Conservation (phyloP, 176 grass and related monocot genomes). For the Dendrocalamus sinicus region DNA sequence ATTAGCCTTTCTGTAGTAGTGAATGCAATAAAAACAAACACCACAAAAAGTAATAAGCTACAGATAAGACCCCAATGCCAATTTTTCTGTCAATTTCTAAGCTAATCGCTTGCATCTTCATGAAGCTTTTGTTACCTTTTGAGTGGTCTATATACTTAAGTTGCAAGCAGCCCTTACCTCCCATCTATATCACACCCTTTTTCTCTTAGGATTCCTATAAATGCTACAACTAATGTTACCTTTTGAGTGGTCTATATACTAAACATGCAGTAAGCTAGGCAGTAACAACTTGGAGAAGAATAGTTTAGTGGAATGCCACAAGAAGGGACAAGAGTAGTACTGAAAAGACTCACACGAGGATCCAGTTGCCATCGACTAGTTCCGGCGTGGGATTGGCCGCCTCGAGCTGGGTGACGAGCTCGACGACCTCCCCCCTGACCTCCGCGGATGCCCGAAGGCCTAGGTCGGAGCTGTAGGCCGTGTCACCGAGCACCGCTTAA, state of each 20-base stretch:
- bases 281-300: background rate
- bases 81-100: too few relatives aligned
- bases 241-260: too few relatives aligned
- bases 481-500: slow-evolving; percentile 86
- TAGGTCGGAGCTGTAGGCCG: background rate
- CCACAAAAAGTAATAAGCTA: background rate
- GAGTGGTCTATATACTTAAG: background rate
- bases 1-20: too few relatives aligned
- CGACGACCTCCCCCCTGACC: slow-evolving; percentile 81
- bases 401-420: slow-evolving; percentile 92
- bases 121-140: background rate
- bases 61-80: background rate
- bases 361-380: slow-evolving; percentile 92
- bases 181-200: background rate
- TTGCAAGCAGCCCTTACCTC: background rate
- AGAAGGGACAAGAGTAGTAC: background rate
- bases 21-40: background rate
- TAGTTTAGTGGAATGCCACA: background rate
- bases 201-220: background rate
- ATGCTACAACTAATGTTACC: background rate
- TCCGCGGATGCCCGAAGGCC: slow-evolving; percentile 39
- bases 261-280: background rate
- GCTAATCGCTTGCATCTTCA: background rate
- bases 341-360: slow-evolving; percentile 67
- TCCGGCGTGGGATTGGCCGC: slow-evolving; percentile 63